phyloP scores from a whole-genome alignment of 2,329 filamentous ascomycete species.

The Kalaharituber pfeilii region DNA sequence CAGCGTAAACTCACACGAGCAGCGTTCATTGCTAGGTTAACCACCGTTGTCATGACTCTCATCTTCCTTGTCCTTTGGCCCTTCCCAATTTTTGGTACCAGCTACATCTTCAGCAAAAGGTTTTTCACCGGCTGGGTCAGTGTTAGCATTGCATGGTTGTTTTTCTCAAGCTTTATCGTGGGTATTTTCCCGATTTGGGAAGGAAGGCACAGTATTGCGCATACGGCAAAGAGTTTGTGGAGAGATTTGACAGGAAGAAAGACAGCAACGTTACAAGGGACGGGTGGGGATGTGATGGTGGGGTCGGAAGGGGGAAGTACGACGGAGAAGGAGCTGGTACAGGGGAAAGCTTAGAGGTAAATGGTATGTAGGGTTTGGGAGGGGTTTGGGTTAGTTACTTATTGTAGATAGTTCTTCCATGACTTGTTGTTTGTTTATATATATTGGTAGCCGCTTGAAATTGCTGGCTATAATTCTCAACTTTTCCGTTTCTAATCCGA shows the following conservation, averaged over 20 bases:
- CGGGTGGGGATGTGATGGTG: not conserved
- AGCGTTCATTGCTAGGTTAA: slow-evolving; percentile 36
- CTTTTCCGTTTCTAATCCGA: no score
- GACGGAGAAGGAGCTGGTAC: not conserved
- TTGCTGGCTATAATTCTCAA: no score
- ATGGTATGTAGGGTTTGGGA: no score
- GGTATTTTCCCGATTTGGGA: slow-evolving; percentile 70
- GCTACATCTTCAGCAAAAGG: slow-evolving; percentile 63
- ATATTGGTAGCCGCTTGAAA: no score
- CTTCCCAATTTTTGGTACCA: slow-evolving; percentile 72
- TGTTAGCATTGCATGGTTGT: slow-evolving; percentile 64
- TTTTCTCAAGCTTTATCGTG: slow-evolving; percentile 50
- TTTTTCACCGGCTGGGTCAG: slow-evolving; percentile 74
- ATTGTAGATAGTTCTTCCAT: no score
- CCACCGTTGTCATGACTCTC: slow-evolving; percentile 49
- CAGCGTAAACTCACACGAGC: slow-evolving; percentile 30
- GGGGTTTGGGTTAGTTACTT: no score
- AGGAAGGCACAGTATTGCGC: slow-evolving; percentile 47
- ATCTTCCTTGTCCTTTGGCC: slow-evolving; percentile 70
- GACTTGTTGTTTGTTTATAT: no score
- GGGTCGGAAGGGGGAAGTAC: not conserved
- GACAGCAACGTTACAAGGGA: not conserved
- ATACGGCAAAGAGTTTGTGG: slow-evolving; percentile 44
- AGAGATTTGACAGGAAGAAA: slow-evolving; percentile 35
- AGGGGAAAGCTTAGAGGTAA: no score